Conservation (phyloP, 2,329 filamentous ascomycete species). For the Diaporthe amygdali region DNA sequence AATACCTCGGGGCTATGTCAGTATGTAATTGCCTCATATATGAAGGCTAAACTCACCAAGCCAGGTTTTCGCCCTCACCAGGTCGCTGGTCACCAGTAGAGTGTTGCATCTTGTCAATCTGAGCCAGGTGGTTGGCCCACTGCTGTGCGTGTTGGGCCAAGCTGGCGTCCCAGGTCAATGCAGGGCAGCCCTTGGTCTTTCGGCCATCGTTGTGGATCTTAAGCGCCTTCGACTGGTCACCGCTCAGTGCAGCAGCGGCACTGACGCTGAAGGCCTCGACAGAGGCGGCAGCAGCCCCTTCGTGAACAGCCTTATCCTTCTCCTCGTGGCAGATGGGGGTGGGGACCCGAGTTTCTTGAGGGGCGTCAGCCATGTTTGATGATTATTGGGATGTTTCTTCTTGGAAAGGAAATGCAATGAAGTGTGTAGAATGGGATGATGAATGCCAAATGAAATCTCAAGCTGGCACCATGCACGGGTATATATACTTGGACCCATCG, state of each 20-base stretch:
- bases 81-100: constrained; percentile 33
- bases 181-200: constrained; percentile 30
- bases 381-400: neutral
- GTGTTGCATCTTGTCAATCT: constrained; percentile 35
- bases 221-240: constrained; percentile 34
- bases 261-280: neutral
- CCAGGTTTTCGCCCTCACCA: constrained; percentile 42
- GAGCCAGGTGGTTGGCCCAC: constrained; percentile 37
- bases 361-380: neutral
- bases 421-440: neutral
- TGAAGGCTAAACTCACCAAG: constrained; percentile 23
- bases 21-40: neutral
- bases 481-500: neutral
- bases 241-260: neutral
- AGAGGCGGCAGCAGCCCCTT: neutral
- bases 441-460: neutral
- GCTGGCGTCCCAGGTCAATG: constrained; percentile 35
- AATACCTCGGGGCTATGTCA: constrained; percentile 21
- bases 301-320: neutral
- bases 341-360: neutral
- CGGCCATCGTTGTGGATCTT: constrained; percentile 35
- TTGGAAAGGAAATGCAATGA: neutral
- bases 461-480: neutral
- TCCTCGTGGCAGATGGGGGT: neutral
- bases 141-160: constrained; percentile 34